Evolutionary conservation across 208 protist genomes (phyloP).

Genomic region (Wallacemonas sp.): DNA sequence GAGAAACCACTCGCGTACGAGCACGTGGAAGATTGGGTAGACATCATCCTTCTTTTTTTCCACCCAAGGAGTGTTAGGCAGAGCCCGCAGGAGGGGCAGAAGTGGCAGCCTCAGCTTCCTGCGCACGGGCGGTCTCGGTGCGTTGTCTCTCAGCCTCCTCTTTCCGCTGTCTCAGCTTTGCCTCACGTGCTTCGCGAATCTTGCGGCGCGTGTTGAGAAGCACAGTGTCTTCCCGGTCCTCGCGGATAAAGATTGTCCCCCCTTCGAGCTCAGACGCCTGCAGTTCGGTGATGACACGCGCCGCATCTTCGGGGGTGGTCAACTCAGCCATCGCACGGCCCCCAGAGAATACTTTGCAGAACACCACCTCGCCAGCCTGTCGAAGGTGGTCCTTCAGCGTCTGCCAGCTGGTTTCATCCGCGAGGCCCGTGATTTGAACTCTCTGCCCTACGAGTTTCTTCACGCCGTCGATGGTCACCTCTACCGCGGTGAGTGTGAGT

Average conservation of each 20-base stretch:
- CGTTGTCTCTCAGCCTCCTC: conserved; percentile 65
- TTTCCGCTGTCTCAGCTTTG: conserved; percentile 76
- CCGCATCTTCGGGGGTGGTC: conserved; percentile 76
- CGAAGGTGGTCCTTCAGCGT: conserved; percentile 90
- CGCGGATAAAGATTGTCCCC: conserved; percentile 79
- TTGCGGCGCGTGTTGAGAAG: conserved; percentile 78
- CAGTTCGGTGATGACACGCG: conserved; percentile 80
- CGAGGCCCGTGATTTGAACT: conserved; percentile 80
- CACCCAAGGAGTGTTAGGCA: too few relatives aligned
- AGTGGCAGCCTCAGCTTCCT: conserved; percentile 42
- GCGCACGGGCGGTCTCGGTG: conserved; percentile 41
- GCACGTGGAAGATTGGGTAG: too few relatives aligned
- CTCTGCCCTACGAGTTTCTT: conserved; percentile 90
- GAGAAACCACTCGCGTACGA: too few relatives aligned
- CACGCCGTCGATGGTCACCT: conserved; percentile 87
- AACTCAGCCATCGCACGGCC: conserved; percentile 89
- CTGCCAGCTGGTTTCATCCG: conserved; percentile 88
- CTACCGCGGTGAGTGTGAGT: conserved; percentile 84
- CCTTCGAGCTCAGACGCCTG: conserved; percentile 87
- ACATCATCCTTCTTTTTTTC: too few relatives aligned
- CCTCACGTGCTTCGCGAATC: conserved; percentile 78
- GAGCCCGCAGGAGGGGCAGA: conserved; percentile 1
- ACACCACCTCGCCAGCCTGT: conserved; percentile 78
- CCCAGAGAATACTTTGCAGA: conserved; percentile 71
- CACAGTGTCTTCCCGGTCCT: conserved; percentile 87